Evolutionary conservation across 768 basidiomycete genomes (phyloP), one percentile per base, ranked within the genome.

Genomic region (Trametes sanguinea): DNA sequence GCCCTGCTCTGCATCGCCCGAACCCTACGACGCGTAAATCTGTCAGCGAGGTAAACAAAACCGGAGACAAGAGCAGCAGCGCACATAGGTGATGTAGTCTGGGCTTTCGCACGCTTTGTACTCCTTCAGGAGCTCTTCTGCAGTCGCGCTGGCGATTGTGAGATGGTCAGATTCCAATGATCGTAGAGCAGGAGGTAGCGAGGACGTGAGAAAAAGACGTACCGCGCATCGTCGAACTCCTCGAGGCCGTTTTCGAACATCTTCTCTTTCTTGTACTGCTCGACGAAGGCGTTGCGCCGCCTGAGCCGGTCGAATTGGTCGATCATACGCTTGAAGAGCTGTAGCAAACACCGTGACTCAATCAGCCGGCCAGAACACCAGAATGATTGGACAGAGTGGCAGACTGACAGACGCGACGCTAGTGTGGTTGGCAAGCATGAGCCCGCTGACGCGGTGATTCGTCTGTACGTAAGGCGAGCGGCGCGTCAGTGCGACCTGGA

Each of bases 371-470:
- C 22, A 22, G 22, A 22, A 22, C 22, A 22, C 22, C 22, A 22
- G 22, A 22, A 22, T 22, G 30, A 29, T 56, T 11, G 4, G 17
- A 8, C 8, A 13, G n/a, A 10, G 16, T 7, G 29, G 6, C 4
- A 16, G 40, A 22, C 30, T 40, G 29, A 95, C 92, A 37, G 94
- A 95, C 30, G 94, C 94, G 61, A 99, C 94, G 68, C 94, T 95
- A n/a, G 97, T 99, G 73, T 99, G 97, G 69, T 99, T 99, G 9
- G 95, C 97, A 52, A 99, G 84, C 97, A 99, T 98, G 53, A 99
- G 81, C 0, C 96, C 96, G 73, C 95, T 98, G 58, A 98, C 95
- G 11, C 95, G 89, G 74, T 99, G 95, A 69, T 89, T 91, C 42
- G 91, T 87, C 4, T 86, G 81, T 55, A 97, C 78, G 70, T 96